Conservation (phyloP, 345 rosid species). For the Aegle marmelos region DNA sequence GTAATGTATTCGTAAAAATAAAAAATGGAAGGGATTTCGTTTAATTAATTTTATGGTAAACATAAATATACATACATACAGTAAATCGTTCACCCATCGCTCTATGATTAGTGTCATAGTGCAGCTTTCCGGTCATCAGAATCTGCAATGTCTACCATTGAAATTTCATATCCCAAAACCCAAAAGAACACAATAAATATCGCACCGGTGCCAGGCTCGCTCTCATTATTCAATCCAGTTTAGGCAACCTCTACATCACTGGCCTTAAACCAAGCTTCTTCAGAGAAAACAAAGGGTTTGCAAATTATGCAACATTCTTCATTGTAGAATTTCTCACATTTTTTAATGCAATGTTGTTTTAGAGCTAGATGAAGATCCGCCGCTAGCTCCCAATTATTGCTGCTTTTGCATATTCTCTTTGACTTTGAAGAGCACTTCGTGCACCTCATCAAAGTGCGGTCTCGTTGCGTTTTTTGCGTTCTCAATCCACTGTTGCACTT, state of each 20-base stretch:
- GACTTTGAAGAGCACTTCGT: constrained; percentile 37
- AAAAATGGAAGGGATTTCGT: too few species aligned
- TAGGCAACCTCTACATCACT: not conserved
- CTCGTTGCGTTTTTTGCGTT: constrained; percentile 56
- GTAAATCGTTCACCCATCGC: too few species aligned
- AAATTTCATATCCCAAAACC: not conserved
- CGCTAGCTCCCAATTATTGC: constrained; percentile 1
- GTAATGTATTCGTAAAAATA: too few species aligned
- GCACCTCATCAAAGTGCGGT: constrained; percentile 80
- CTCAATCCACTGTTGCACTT: constrained; percentile 76
- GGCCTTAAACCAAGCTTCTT: not conserved
- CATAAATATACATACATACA: too few species aligned
- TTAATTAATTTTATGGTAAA: too few species aligned
- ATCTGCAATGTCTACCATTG: not conserved
- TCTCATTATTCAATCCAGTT: not conserved
- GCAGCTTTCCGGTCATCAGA: not conserved
- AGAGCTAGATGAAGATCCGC: constrained; percentile 23
- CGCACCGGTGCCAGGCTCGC: not conserved
- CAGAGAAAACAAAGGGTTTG: not conserved
- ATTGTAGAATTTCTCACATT: constrained; percentile 24
- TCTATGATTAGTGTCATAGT: too few species aligned
- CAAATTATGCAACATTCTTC: not conserved
- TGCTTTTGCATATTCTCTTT: constrained; percentile 26
- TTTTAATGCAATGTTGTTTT: constrained; percentile 34
- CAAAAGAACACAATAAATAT: not conserved